Percentiles rank a stretch among this genome's conserved stretches.
Evolutionary conservation across 768 basidiomycete genomes (phyloP).

Genomic region (Lactifluus volemus): DNA sequence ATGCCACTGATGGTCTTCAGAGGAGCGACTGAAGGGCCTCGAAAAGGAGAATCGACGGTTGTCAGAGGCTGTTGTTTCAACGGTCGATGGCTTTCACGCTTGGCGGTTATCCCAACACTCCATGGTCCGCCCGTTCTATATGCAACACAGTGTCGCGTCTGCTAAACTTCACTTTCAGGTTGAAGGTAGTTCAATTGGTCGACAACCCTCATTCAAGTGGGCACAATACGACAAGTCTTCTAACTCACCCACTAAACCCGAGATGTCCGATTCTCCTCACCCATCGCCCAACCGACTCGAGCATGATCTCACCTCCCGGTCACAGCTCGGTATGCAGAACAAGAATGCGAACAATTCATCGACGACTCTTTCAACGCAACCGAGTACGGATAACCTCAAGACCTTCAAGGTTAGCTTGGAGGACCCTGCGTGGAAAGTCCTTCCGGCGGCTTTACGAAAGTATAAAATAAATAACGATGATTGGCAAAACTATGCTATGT

Average conservation of each 20-base stretch:
- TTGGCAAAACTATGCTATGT: conserved; percentile 99
- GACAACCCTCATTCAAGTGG: conserved; percentile 87
- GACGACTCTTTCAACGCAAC: conserved; percentile 24
- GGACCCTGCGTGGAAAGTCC: conserved; percentile 97
- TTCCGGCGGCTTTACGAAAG: conserved; percentile 96
- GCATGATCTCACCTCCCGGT: conserved; percentile 41
- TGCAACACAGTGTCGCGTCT: conserved; percentile 27
- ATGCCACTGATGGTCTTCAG: conserved; percentile 31
- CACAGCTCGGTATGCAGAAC: conserved; percentile 8
- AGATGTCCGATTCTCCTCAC: conserved; percentile 63
- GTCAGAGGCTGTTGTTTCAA: conserved; percentile 48
- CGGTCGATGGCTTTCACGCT: conserved; percentile 56
- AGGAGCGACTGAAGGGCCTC: conserved; percentile 53
- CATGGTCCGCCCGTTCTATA: conserved; percentile 8
- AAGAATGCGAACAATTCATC: conserved; percentile 8
- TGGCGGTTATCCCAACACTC: conserved; percentile 25
- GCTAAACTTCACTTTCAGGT: conserved; percentile 13
- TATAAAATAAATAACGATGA: conserved; percentile 98
- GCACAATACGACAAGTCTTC: conserved; percentile 68
- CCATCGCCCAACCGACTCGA: conserved; percentile 72
- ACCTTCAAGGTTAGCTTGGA: conserved; percentile 97
- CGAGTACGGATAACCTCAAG: conserved; percentile 65
- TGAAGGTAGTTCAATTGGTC: conserved; percentile 42
- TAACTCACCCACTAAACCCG: conserved; percentile 74
- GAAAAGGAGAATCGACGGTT: conserved; percentile 76